Evolutionary conservation across 2,329 filamentous ascomycete genomes (phyloP).

Genomic region (Alternaria triticimaculans): DNA sequence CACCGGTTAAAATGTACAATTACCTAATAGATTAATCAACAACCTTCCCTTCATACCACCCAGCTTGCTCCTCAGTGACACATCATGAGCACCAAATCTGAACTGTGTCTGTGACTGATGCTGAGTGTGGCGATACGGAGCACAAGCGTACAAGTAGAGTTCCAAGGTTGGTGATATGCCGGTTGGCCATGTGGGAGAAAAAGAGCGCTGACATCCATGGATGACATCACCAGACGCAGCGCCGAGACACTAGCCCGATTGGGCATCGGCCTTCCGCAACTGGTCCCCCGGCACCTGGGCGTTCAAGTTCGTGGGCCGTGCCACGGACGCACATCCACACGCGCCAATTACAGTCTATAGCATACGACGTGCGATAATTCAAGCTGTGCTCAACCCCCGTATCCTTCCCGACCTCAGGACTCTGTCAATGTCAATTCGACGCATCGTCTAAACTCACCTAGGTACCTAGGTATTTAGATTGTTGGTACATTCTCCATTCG

Average conservation of each 20-base stretch:
- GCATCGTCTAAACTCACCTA: too few relatives aligned
- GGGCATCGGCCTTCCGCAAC: neutral
- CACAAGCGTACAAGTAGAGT: neutral
- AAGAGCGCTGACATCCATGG: neutral
- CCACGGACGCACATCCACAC: neutral
- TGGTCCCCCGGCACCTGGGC: too few relatives aligned
- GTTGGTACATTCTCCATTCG: neutral
- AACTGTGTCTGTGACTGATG: neutral
- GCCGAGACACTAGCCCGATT: neutral
- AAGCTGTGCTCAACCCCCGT: neutral
- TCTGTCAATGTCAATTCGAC: too few relatives aligned
- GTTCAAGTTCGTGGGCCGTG: neutral
- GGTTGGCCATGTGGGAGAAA: neutral
- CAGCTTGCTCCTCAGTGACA: neutral
- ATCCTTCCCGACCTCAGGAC: too few relatives aligned
- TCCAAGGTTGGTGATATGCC: neutral
- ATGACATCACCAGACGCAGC: neutral
- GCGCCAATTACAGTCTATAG: neutral
- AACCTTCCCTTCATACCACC: neutral
- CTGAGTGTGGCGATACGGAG: neutral
- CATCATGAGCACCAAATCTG: neutral
- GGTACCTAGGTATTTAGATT: too few relatives aligned
- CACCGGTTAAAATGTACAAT: neutral
- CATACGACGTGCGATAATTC: neutral
- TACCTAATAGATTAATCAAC: neutral